Base-by-base conservation (phyloP, 2,329 filamentous ascomycete species). In the Ambrosiella cleistominuta region DNA sequence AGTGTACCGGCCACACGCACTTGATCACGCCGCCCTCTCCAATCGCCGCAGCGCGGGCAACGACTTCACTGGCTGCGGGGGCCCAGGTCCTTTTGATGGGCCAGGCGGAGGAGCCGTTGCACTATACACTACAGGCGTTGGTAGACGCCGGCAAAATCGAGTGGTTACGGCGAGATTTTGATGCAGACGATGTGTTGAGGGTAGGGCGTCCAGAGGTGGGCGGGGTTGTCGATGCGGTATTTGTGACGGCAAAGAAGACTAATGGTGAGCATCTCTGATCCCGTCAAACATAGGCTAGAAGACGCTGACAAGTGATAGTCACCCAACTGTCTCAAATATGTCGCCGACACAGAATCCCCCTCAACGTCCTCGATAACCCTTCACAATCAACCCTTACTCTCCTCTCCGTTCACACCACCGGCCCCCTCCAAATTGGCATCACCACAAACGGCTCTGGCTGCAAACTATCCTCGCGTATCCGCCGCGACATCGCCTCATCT, bases 391-490 rank as follows among this genome's bases (percentile, higher is more conserved):
- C 88, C 35, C 95, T 98, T 69, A 85, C 86, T 4, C 77, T 98
- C 56, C 81, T 97, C 51, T 93, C 89, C 27, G 94, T 88, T 7
- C 83, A 97, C 69, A 82, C 80, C 57, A 90, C 96, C 66, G 93
- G 93, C 0, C 91, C 93, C 8, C 75, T 98, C 45, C 93, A 97
- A 68, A 85, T 98, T 61, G 93, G 93, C 62, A 86, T 98, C 60
- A 97, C 93, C 2, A 97, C 93, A 0, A 96, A 94, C 60, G 91
- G 93, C 17, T 84, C 86, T 64, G 93, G 93, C 1, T 97, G 93
- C 74, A 96, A 95, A 70, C 78, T 98, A 37, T 88, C 93, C 5
- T 88, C 88, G 8, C 79, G 93, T 35, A 88, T 98, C 65, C 81
- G 90, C 13, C 80, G 93, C 59, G 93, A 97, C 66, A 86, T 98